phyloP scores from a whole-genome alignment of 768 basidiomycete species.

The Hygrocybe punicea region DNA sequence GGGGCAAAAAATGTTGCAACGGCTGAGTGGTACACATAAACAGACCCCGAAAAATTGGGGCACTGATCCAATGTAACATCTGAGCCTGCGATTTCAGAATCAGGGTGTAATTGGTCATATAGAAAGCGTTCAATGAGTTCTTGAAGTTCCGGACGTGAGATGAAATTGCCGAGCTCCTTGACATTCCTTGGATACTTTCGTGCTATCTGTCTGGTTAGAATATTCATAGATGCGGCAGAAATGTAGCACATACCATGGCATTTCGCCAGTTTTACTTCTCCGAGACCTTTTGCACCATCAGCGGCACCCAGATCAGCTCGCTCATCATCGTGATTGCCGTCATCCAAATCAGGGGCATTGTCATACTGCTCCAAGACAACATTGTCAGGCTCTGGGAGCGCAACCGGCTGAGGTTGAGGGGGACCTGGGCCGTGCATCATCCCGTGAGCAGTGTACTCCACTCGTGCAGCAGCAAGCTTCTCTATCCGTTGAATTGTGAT shows the following conservation, averaged over 20 bases:
- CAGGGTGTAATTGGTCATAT: no score
- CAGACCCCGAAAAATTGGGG: no score
- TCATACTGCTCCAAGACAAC: neutral
- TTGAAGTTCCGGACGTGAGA: no score
- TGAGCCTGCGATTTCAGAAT: no score
- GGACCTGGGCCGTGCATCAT: conserved; percentile 8
- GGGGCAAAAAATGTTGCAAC: no score
- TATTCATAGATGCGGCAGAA: neutral
- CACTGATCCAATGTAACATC: no score
- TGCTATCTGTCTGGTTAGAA: neutral
- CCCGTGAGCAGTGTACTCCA: conserved; percentile 14
- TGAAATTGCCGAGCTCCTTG: conserved; percentile 19
- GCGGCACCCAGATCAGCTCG: no score
- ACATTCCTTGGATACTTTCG: conserved; percentile 11
- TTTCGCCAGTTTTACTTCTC: no score
- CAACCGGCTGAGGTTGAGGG: neutral
- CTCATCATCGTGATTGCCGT: neutral
- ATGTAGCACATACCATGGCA: no score
- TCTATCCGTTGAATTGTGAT: conserved; percentile 22
- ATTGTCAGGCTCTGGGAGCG: neutral
- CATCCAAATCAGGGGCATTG: neutral
- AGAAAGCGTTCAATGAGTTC: no score
- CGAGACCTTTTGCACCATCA: no score
- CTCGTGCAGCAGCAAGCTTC: conserved; percentile 17
- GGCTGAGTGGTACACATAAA: no score